Evolutionary conservation across 148 eudicot genomes (phyloP), one percentile per base, ranked within the genome.

Genomic region (Drosera capensis): DNA sequence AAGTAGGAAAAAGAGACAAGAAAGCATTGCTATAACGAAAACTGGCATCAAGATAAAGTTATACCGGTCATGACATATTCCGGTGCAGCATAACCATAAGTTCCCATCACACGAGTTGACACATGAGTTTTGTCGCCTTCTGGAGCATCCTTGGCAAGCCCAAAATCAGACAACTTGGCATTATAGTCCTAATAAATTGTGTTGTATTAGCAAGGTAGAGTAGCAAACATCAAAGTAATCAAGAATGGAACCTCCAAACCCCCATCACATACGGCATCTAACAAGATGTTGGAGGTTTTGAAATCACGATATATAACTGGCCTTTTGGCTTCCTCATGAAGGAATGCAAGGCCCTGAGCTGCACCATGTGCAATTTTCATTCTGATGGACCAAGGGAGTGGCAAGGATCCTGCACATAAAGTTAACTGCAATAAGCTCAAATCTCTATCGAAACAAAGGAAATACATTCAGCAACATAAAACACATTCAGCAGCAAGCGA

Each of bases 71-170:
- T 66, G 19, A 66, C 71, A 57, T 65, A 71, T 34, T 65, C 75
- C 1, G 95, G 95, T 31, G 95, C 96, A 11, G 94, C 96, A 71
- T 86, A 86, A 51, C 96, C 96, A 41, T 82, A 86, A 8, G 96
- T 86, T 63, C 96, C 96, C 96, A 86, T 86, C 43, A 86, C 96
- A 22, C 96, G 94, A 7, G 96, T 86, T 38, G 96, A 86, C 23
- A 86, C 94, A 68, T 86, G 96, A 48, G 96, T 86, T 60, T 86
- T 86, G 50, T 82, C 96, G 57, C 82, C 96, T 63, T 82, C 94
- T 0, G 96, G 96, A 60, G 78, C 96, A 67, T 86, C 94, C 65
- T 86, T 86, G 45, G 96, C 96, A 53, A 86, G 94, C 43, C 96
- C 96, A 52, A 86, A 86, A 66, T 86, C 96, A 22, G 96, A 86